These are phyloP conservation scores for Dacryopinax spathularia DNA, from an alignment of 768 basidiomycete genomes.

Conservation along the genomic window DNA sequence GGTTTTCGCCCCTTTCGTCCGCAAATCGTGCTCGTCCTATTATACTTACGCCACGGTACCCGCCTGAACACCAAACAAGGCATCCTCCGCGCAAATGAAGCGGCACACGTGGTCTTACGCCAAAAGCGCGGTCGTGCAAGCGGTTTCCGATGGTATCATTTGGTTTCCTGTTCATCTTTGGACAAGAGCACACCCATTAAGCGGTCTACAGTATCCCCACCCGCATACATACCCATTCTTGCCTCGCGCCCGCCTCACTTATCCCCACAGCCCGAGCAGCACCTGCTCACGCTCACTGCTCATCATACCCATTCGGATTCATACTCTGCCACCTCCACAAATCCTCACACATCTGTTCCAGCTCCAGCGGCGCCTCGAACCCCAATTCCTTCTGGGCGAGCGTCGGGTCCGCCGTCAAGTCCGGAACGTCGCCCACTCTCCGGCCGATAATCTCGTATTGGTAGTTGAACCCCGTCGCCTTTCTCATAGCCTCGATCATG, in stretches of 20 bases:
- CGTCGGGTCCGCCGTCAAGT: conserved; percentile 83
- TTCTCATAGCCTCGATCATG: conserved; percentile 88
- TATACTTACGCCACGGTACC: too few species aligned
- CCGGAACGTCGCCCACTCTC: conserved; percentile 88
- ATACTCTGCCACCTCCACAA: conserved; percentile 99
- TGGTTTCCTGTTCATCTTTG: too few species aligned
- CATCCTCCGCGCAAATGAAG: too few species aligned
- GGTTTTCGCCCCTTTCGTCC: too few species aligned
- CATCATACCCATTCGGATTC: conserved; percentile 56
- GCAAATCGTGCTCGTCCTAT: too few species aligned
- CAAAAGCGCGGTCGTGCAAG: too few species aligned
- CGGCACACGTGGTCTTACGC: too few species aligned
- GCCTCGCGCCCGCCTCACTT: background rate
- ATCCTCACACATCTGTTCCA: conserved; percentile 90
- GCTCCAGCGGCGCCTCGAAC: conserved; percentile 64
- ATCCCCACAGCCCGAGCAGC: background rate
- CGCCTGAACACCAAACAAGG: too few species aligned
- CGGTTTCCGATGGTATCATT: too few species aligned
- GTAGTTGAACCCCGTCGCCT: conserved; percentile 77
- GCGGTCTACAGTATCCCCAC: too few species aligned
- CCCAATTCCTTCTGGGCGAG: conserved; percentile 87
- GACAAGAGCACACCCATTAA: too few species aligned
- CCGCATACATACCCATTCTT: too few species aligned
- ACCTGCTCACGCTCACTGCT: background rate
- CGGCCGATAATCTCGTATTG: conserved; percentile 80